phyloP scores from a whole-genome alignment of 139 green algal genomes.

The Chlamydomonas eustigma region DNA sequence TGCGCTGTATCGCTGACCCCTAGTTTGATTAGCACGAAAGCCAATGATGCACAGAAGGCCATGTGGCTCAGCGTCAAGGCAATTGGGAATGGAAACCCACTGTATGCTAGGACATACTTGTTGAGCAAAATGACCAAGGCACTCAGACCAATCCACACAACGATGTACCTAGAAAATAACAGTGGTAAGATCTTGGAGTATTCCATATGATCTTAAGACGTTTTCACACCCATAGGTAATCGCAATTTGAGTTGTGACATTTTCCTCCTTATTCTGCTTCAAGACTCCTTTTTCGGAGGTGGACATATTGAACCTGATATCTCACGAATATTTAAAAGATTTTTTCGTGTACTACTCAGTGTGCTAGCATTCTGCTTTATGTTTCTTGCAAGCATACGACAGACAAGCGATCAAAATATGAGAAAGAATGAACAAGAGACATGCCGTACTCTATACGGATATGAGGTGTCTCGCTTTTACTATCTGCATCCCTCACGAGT shows the following conservation, averaged over 20 bases:
- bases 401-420: too few relatives aligned
- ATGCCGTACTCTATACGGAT: too few relatives aligned
- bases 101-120: constrained; percentile 64
- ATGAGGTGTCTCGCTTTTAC: too few relatives aligned
- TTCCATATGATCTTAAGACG: not conserved
- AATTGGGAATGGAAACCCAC: constrained; percentile 58
- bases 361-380: too few relatives aligned
- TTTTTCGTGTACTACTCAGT: too few relatives aligned
- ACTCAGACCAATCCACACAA: constrained; percentile 41
- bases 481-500: too few relatives aligned
- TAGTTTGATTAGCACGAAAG: constrained; percentile 23
- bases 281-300: not conserved
- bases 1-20: constrained; percentile 17
- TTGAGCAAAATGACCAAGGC: constrained; percentile 64
- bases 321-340: too few relatives aligned
- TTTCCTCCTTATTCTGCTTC: not conserved
- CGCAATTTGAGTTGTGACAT: constrained; percentile 2
- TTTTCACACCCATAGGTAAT: constrained; percentile 8
- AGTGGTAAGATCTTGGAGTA: not conserved
- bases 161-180: constrained; percentile 25
- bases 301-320: too few relatives aligned
- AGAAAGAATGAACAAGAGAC: too few relatives aligned
- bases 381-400: too few relatives aligned
- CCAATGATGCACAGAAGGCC: constrained; percentile 43
- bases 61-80: constrained; percentile 58